Evolutionary conservation across 257 asterid species (phyloP).

Genomic region (Solanum etuberosum): DNA sequence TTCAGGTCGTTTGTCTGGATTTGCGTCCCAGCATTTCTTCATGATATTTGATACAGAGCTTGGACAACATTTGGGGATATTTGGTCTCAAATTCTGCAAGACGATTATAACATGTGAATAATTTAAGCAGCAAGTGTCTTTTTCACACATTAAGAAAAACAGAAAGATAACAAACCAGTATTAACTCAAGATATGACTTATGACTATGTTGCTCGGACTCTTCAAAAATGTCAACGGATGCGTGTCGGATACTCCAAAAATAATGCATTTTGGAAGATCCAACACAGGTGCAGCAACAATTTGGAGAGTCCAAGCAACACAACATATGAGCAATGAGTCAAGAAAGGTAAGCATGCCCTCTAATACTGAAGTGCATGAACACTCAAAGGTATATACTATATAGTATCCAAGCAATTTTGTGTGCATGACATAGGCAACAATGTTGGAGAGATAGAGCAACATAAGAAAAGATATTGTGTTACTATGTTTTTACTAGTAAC

Average conservation of each 20-base stretch:
- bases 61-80: slow-evolving; percentile 80
- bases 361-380: neutral
- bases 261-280: neutral
- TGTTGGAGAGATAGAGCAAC: neutral
- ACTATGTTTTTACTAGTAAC: neutral
- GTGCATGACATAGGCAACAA: neutral
- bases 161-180: neutral
- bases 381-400: neutral
- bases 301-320: neutral
- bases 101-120: neutral
- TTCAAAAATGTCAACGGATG: neutral
- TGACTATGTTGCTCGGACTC: neutral
- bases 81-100: slow-evolving; percentile 60
- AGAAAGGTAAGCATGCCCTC: neutral
- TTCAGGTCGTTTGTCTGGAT: slow-evolving; percentile 71
- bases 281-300: neutral
- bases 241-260: neutral
- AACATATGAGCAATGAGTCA: neutral
- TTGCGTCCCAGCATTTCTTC: slow-evolving; percentile 80
- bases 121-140: neutral
- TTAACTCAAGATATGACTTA: neutral
- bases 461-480: neutral
- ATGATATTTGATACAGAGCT: slow-evolving; percentile 46
- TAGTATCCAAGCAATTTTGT: neutral
- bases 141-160: neutral